Evolutionary conservation across 2,329 filamentous ascomycete genomes (phyloP).

Genomic region (Mycosphaerella arachidis): DNA sequence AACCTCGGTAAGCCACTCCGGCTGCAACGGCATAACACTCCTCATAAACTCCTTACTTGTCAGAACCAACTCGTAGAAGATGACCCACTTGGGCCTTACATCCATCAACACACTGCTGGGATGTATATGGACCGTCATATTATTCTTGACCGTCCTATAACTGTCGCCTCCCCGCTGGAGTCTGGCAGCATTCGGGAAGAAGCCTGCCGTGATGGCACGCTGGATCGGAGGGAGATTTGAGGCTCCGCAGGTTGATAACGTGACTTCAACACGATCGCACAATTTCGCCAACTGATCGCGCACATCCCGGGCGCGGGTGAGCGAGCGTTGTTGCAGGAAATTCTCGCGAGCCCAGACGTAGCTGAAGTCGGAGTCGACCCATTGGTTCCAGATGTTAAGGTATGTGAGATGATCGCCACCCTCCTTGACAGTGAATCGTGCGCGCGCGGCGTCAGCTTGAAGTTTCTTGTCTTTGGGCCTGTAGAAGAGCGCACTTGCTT

Average conservation of each 20-base stretch:
- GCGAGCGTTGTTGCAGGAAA: constrained; percentile 84
- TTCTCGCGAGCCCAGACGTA: constrained; percentile 88
- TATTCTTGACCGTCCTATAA: constrained; percentile 89
- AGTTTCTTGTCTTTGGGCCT: constrained; percentile 96
- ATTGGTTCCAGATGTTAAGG: constrained; percentile 92
- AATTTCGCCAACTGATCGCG: constrained; percentile 87
- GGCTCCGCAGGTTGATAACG: constrained; percentile 59
- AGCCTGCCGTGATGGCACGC: constrained; percentile 83
- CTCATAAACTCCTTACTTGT: constrained; percentile 92
- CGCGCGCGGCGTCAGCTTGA: constrained; percentile 84
- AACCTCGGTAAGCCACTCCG: constrained; percentile 80
- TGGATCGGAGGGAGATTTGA: constrained; percentile 74
- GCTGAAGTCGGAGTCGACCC: constrained; percentile 86
- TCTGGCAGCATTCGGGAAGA: constrained; percentile 88
- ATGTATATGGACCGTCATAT: constrained; percentile 85
- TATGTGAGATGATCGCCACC: constrained; percentile 86
- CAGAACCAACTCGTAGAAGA: constrained; percentile 79
- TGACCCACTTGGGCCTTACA: constrained; percentile 75
- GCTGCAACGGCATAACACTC: constrained; percentile 76
- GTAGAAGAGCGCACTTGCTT: constrained; percentile 86
- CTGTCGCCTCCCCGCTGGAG: constrained; percentile 78
- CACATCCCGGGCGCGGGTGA: constrained; percentile 84
- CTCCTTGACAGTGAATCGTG: constrained; percentile 82
- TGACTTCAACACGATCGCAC: constrained; percentile 88
- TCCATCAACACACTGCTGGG: constrained; percentile 78